phyloP scores from a whole-genome alignment of 163 green algal genomes.

The Scenedesmus sp. region DNA sequence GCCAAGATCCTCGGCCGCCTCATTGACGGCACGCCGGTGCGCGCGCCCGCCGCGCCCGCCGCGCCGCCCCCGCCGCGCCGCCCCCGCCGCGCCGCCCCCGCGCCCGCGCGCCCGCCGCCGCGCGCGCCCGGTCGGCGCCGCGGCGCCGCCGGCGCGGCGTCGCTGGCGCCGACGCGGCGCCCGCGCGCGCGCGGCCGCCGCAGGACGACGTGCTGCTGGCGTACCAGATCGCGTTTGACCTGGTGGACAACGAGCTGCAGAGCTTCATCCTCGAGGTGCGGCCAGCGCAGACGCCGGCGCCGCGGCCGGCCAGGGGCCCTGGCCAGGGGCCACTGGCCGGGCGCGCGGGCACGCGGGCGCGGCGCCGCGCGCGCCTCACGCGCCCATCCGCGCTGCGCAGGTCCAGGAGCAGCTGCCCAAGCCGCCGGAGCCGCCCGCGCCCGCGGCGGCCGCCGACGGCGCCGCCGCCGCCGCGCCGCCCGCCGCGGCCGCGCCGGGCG shows the following conservation, averaged over 20 bases:
- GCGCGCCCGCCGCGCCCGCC: neutral
- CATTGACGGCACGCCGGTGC: slow-evolving; percentile 1
- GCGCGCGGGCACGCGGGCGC: too few relatives aligned
- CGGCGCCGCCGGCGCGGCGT: too few relatives aligned
- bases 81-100: too few relatives aligned
- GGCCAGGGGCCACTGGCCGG: too few relatives aligned
- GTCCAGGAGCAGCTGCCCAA: slow-evolving; percentile 43
- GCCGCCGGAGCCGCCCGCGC: slow-evolving; percentile 33
- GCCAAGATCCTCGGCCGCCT: slow-evolving; percentile 81
- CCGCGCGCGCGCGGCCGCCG: too few relatives aligned
- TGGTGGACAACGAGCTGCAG: slow-evolving; percentile 97
- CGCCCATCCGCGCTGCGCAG: too few relatives aligned
- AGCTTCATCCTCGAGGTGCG: slow-evolving; percentile 86
- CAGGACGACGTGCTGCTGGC: slow-evolving; percentile 89
- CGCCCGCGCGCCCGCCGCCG: too few relatives aligned
- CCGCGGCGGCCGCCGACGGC: slow-evolving; percentile 7
- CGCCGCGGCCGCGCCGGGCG: neutral
- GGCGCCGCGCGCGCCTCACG: too few relatives aligned
- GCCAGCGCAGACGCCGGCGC: too few relatives aligned
- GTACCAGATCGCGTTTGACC: slow-evolving; percentile 96
- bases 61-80: neutral
- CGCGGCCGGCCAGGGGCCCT: too few relatives aligned
- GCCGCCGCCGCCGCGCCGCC: slow-evolving; percentile 22
- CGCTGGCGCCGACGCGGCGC: too few relatives aligned
- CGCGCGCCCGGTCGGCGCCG: too few relatives aligned